These are phyloP conservation scores for Jasminum sambac DNA, from an alignment of 257 asterid genomes.

Conservation along the genomic window DNA sequence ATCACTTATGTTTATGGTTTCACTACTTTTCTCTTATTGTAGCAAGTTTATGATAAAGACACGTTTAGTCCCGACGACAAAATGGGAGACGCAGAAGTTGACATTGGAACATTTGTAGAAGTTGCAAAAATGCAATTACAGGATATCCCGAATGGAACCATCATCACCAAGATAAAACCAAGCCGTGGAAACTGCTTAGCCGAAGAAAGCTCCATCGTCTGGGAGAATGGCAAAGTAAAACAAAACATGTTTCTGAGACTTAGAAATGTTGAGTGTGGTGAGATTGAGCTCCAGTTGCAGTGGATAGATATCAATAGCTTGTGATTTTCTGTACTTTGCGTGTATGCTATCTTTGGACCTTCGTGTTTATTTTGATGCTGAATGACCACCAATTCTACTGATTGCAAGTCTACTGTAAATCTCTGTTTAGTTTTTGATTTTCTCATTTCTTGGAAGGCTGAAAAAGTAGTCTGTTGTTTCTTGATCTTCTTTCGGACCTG, in stretches of 20 bases:
- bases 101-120: constrained; percentile 39
- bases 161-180: constrained; percentile 46
- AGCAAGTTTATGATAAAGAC: constrained; percentile 60
- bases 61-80: constrained; percentile 53
- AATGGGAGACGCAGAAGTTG: constrained; percentile 70
- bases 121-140: constrained; percentile 30
- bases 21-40: constrained; percentile 16
- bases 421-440: too few relatives aligned
- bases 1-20: not conserved
- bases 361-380: too few relatives aligned
- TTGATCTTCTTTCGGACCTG: too few relatives aligned
- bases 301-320: constrained; percentile 55
- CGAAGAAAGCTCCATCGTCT: constrained; percentile 57
- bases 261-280: constrained; percentile 59
- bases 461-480: too few relatives aligned
- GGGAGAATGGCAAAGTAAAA: constrained; percentile 41
- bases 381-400: too few relatives aligned
- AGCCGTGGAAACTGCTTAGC: constrained; percentile 46
- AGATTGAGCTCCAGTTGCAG: constrained; percentile 49
- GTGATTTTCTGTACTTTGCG: constrained; percentile 20
- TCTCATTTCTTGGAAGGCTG: too few relatives aligned
- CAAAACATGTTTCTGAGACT: constrained; percentile 56
- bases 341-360: too few relatives aligned
- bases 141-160: constrained; percentile 38
- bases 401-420: too few relatives aligned